phyloP scores from a whole-genome alignment of 345 rosid genomes.

The Erysimum cheiranthoides region DNA sequence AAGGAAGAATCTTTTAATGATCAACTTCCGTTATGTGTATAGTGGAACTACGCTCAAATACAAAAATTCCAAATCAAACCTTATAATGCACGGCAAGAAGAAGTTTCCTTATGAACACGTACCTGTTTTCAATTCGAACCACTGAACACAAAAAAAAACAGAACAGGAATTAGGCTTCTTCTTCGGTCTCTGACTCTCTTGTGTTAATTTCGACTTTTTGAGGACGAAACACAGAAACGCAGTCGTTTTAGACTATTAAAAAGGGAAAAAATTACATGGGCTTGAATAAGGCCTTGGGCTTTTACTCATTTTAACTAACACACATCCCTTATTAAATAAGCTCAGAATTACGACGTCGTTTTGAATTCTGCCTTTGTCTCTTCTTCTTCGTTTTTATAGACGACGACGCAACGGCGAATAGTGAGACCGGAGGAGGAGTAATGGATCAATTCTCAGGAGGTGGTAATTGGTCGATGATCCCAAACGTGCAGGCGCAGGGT shows the following conservation, averaged over 20 bases:
- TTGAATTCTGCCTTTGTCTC: neutral
- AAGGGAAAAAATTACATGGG: neutral
- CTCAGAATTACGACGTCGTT: neutral
- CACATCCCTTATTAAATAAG: neutral
- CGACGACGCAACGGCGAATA: neutral
- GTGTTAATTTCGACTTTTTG: neutral
- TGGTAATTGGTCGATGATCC: slow-evolving; percentile 56
- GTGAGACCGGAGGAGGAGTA: neutral
- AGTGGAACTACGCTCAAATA: neutral
- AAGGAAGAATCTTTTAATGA: neutral
- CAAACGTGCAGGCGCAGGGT: slow-evolving; percentile 52
- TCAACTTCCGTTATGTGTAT: neutral
- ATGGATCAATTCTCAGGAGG: slow-evolving; percentile 56
- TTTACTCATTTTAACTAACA: neutral
- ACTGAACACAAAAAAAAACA: neutral
- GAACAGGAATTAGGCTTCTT: neutral
- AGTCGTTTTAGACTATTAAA: neutral
- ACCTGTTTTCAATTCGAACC: neutral
- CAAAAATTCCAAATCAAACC: neutral
- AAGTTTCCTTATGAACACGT: neutral
- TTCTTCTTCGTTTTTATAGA: neutral
- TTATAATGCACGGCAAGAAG: neutral
- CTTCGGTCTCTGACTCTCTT: neutral
- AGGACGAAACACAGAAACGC: neutral
- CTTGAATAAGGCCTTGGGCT: neutral